A percentile compares a stretch with the other conserved stretches of the same genome.
These are phyloP conservation scores for Plectosphaerella sp. DNA, from an alignment of 2,329 filamentous ascomycete species.

Conservation along the genomic window DNA sequence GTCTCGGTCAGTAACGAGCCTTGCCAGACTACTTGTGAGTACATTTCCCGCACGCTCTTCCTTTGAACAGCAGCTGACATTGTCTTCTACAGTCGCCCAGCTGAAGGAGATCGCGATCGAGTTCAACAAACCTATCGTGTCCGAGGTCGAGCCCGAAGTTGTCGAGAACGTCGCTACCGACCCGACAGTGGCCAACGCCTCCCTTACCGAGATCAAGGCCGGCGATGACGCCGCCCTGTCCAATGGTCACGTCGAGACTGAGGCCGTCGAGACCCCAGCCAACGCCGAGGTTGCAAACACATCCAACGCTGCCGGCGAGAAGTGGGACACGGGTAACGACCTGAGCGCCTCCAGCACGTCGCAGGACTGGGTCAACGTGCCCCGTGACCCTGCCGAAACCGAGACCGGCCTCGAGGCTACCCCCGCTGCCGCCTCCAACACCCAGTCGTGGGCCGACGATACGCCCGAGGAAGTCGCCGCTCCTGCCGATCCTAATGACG, in stretches of 20 bases:
- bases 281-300: constrained; percentile 50
- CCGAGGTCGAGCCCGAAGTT: constrained; percentile 17
- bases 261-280: constrained; percentile 29
- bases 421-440: constrained; percentile 43
- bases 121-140: constrained; percentile 44
- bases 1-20: constrained; percentile 59
- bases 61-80: neutral
- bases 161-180: constrained; percentile 42
- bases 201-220: constrained; percentile 62
- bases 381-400: constrained; percentile 66
- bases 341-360: constrained; percentile 35
- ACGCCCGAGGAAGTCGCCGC: constrained; percentile 51
- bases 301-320: constrained; percentile 58
- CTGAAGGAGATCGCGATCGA: constrained; percentile 33
- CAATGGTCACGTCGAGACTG: constrained; percentile 39
- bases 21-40: constrained; percentile 69
- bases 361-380: constrained; percentile 65
- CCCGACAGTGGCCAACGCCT: constrained; percentile 62
- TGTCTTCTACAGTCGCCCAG: constrained; percentile 22
- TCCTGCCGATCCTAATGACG: constrained; percentile 48
- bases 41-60: neutral
- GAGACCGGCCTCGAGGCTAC: constrained; percentile 61
- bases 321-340: constrained; percentile 55
- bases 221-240: constrained; percentile 33
- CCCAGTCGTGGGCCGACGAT: constrained; percentile 80